Evolutionary conservation across 2,329 filamentous ascomycete species (phyloP).

Genomic region (Aspergillus ibericus): DNA sequence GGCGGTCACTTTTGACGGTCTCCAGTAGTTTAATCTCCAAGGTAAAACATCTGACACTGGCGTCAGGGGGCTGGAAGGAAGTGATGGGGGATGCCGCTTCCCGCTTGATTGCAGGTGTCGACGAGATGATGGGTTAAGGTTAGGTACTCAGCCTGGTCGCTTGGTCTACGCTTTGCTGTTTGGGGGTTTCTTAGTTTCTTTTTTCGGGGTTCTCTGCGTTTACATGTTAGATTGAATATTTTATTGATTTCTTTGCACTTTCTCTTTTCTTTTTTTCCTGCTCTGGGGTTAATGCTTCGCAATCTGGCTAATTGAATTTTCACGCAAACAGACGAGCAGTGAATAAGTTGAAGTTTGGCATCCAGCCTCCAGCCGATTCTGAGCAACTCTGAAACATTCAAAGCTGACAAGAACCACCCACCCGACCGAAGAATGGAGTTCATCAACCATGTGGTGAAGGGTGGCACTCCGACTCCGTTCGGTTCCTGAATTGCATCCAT

Average conservation of each 20-base stretch:
- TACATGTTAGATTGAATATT: not conserved
- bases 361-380: not conserved
- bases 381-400: not conserved
- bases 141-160: not conserved
- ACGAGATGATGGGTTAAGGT: not conserved
- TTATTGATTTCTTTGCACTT: not conserved
- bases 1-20: not conserved
- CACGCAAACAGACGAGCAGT: too few species aligned
- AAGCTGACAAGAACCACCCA: not conserved
- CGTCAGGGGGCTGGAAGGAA: not conserved
- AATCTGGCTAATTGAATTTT: not conserved
- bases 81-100: not conserved
- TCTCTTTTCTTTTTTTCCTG: not conserved
- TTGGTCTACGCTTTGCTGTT: not conserved
- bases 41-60: slow-evolving; percentile 1
- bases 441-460: not conserved
- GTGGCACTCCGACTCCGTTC: not conserved
- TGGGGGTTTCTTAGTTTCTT: not conserved
- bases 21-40: slow-evolving; percentile 6
- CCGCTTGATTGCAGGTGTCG: not conserved
- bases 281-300: not conserved
- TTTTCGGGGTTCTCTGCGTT: not conserved
- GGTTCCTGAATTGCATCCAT: slow-evolving; percentile 5
- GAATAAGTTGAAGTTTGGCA: not conserved
- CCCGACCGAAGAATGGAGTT: not conserved